These are phyloP conservation scores for Fusarium sororula DNA, from an alignment of 2,329 filamentous ascomycete genomes.

Conservation along the genomic window DNA sequence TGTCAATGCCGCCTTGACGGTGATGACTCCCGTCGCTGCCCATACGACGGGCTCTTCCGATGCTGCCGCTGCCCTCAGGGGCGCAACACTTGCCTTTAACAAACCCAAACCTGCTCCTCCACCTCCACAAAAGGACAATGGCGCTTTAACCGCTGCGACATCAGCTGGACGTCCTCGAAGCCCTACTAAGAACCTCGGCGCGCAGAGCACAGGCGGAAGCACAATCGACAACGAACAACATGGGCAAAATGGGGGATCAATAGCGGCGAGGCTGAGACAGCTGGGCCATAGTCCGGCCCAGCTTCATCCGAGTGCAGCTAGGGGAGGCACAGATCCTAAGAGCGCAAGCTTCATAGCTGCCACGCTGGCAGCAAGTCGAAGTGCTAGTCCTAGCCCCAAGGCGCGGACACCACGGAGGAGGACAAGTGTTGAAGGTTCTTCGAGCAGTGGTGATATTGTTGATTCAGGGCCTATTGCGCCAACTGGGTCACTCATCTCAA, in stretches of 20 bases:
- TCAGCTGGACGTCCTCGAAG: slow-evolving; percentile 48
- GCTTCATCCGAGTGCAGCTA: slow-evolving; percentile 25
- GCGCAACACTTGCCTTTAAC: slow-evolving; percentile 65
- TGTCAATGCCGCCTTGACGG: slow-evolving; percentile 37
- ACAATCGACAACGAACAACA: slow-evolving; percentile 36
- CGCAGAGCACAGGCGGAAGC: slow-evolving; percentile 53
- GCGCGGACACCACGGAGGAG: slow-evolving; percentile 41
- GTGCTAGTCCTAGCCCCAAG: slow-evolving; percentile 51
- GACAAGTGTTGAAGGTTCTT: slow-evolving; percentile 44
- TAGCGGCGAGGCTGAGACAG: slow-evolving; percentile 40
- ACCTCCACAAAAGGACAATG: slow-evolving; percentile 45
- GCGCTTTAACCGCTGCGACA: slow-evolving; percentile 57
- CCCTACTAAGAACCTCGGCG: slow-evolving; percentile 41
- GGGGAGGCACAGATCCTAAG: slow-evolving; percentile 49
- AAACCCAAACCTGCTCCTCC: slow-evolving; percentile 46
- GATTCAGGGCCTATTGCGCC: slow-evolving; percentile 68
- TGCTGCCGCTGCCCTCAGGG: slow-evolving; percentile 60
- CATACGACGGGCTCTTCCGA: slow-evolving; percentile 45
- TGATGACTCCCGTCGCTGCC: slow-evolving; percentile 48
- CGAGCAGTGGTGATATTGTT: slow-evolving; percentile 42
- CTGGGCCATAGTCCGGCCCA: slow-evolving; percentile 32
- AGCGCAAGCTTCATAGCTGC: slow-evolving; percentile 67
- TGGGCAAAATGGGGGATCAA: slow-evolving; percentile 29
- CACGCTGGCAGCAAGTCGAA: slow-evolving; percentile 66
- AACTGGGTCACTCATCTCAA: slow-evolving; percentile 70